Conservation (phyloP, 2,329 filamentous ascomycete species). For the Diplocarpon rosae region DNA sequence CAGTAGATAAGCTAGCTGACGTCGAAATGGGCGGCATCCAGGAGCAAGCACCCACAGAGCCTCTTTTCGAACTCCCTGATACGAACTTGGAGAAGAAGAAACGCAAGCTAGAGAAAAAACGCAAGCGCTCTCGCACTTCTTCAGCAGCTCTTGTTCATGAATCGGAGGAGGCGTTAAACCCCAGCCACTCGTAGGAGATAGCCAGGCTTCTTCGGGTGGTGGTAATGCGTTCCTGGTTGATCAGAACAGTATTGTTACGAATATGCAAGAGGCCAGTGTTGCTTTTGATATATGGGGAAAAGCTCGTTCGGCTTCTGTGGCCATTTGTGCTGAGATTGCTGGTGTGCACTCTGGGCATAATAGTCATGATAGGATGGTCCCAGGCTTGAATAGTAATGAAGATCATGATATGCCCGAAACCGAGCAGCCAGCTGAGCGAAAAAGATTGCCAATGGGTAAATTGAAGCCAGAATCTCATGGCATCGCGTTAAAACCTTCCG, state of each 20-base stretch:
- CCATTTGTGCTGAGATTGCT: background rate
- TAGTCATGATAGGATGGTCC: too few relatives aligned
- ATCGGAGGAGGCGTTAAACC: conserved; percentile 22
- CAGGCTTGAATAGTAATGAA: too few relatives aligned
- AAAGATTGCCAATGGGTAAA: too few relatives aligned
- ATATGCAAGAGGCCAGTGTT: conserved; percentile 1
- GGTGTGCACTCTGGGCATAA: background rate
- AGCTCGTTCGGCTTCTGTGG: background rate
- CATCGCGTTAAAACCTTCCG: too few relatives aligned
- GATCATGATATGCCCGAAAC: too few relatives aligned
- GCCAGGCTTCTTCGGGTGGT: conserved; percentile 29
- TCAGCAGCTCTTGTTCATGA: conserved; percentile 6
- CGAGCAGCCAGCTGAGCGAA: too few relatives aligned
- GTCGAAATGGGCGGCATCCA: background rate
- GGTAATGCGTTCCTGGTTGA: conserved; percentile 22
- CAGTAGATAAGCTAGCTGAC: background rate
- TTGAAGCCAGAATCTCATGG: too few relatives aligned
- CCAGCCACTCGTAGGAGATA: conserved; percentile 25
- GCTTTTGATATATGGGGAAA: background rate
- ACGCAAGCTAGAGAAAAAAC: conserved; percentile 3
- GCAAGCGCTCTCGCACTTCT: conserved; percentile 6
- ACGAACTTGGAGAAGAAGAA: conserved; percentile 13
- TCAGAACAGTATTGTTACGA: background rate
- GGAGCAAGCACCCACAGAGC: conserved; percentile 1
- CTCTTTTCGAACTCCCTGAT: conserved; percentile 10